Evolutionary conservation across 768 basidiomycete species (phyloP).

Genomic region (Suillus variegatus): DNA sequence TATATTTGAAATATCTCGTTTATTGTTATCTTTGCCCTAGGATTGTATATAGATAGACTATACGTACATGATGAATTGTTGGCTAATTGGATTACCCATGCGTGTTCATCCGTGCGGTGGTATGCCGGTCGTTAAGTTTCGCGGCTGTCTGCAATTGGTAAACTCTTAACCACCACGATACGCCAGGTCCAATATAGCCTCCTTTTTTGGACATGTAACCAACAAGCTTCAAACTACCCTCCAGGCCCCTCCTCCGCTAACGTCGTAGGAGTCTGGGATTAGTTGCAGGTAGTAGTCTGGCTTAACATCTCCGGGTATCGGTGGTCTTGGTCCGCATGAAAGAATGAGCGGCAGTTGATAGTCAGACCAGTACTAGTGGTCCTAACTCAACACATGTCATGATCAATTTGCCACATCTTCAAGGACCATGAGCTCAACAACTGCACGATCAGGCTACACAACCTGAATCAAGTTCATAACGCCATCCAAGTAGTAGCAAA

Average conservation of each 20-base stretch:
- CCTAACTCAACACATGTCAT: background rate
- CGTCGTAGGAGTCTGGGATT: background rate
- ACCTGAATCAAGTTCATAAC: conserved; percentile 4
- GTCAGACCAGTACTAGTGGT: background rate
- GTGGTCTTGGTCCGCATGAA: background rate
- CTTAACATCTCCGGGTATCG: background rate
- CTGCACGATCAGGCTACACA: background rate
- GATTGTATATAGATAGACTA: background rate
- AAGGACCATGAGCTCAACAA: background rate
- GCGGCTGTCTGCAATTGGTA: background rate
- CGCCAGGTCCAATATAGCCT: background rate
- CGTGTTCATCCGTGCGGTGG: background rate
- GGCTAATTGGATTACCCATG: background rate
- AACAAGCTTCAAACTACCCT: background rate
- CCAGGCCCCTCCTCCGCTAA: background rate
- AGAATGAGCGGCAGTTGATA: background rate
- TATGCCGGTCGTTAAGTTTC: background rate
- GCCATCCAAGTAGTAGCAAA: background rate
- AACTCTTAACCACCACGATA: background rate
- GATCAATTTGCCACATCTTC: background rate
- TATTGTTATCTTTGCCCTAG: background rate
- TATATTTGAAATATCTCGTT: background rate
- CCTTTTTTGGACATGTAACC: background rate
- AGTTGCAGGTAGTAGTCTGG: background rate
- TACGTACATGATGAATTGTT: background rate